Conservation (phyloP, 129 eudicot species). For the Ambrosia trifida region DNA sequence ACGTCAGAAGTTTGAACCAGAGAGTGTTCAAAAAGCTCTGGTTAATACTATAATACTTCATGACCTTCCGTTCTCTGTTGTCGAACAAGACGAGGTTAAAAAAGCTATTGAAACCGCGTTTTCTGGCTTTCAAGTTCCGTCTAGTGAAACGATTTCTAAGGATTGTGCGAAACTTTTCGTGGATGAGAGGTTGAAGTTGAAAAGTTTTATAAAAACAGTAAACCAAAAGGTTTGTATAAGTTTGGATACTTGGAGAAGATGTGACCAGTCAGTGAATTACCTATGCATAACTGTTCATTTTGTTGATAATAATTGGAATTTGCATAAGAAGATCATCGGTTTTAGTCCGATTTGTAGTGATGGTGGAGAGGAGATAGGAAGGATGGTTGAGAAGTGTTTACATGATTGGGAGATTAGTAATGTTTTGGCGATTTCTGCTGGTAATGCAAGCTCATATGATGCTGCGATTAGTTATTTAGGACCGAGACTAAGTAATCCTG, state of each 20-base stretch:
- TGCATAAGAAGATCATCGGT: slow-evolving; percentile 15
- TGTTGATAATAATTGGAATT: slow-evolving; percentile 1
- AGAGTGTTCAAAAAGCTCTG: slow-evolving; percentile 10
- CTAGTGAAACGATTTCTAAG: not conserved
- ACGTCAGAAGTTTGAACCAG: not conserved
- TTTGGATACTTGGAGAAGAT: slow-evolving; percentile 6
- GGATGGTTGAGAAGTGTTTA: slow-evolving; percentile 8
- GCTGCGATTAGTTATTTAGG: slow-evolving; percentile 12
- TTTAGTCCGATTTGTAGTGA: slow-evolving; percentile 3
- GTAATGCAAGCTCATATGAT: slow-evolving; percentile 4
- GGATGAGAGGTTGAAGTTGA: slow-evolving; percentile 17
- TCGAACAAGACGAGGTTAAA: slow-evolving; percentile 3
- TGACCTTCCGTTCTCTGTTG: slow-evolving; percentile 20
- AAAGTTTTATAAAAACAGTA: not conserved
- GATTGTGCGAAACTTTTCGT: slow-evolving; percentile 11
- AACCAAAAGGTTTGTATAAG: slow-evolving; percentile 12
- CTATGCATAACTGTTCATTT: slow-evolving; percentile 17
- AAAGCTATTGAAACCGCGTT: slow-evolving; percentile 3
- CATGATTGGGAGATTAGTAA: slow-evolving; percentile 13
- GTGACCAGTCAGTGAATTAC: slow-evolving; percentile 3
- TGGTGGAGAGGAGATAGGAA: slow-evolving; percentile 23
- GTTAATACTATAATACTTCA: not conserved
- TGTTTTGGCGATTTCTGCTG: slow-evolving; percentile 14
- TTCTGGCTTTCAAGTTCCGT: slow-evolving; percentile 10
- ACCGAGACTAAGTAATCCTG: not conserved